Evolutionary conservation across 768 basidiomycete species (phyloP), one percentile per base, ranked within the genome.

Genomic region (Pholiota microspora): DNA sequence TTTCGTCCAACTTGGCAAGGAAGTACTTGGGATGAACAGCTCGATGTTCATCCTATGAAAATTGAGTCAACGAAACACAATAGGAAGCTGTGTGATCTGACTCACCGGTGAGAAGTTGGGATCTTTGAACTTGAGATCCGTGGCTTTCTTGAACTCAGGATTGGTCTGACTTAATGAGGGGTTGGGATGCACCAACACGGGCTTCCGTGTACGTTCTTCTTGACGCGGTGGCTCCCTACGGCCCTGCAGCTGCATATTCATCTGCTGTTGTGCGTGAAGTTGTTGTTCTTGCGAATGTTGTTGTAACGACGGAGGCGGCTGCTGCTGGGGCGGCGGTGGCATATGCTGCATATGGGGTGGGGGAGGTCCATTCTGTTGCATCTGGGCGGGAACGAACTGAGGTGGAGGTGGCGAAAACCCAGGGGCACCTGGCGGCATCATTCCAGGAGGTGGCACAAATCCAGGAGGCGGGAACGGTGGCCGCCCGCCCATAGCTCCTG

Each of bases 61-160:
- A 27, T 10, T 27, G 27, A 36, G 21, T 3, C 18, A 5, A n/a
- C n/a, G n/a, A n/a, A n/a, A 34, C 9, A 28, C 21, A 47, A 1
- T 7, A 15, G 16, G 52, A 45, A 40, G 27, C 0, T 36, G 51
- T 6, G 2, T 53, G 45, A n/a, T 55, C 23, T 40, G 13, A 25
- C 85, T 42, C 60, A 92, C 92, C 3, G 89, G 87, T 54, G 82
- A 84, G 67, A 89, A 92, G 64, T 92, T 91, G 0, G 91, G 72
- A 62, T 94, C 88, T 12, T 73, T 66, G 69, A 85, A 89, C 67
- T 92, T 88, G 40, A 94, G 74, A 18, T 78, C 77, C 1, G 89
- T 89, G 12, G 77, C 73, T 67, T 91, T 90, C 77, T 92, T 93
- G 64, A 90, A 83, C 1, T 82, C 76, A 10, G 86, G 81, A 62